Conservation (phyloP, 805 yeast species). For the Candida parachauliodes region DNA sequence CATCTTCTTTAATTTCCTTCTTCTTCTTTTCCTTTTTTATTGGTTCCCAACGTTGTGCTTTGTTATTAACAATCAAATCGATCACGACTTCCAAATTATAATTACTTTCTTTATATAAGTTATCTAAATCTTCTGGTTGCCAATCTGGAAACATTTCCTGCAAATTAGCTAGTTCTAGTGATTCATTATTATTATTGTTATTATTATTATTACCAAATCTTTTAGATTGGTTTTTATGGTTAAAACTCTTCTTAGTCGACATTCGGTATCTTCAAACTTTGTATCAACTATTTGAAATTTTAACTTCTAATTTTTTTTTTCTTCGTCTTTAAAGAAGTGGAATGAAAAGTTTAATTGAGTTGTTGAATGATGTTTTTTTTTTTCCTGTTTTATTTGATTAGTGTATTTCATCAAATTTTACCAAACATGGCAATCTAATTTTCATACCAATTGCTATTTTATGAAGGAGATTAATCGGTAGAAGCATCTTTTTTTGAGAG, state of each 20-base stretch:
- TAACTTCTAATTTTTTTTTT: neutral
- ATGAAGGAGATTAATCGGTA: too few species aligned
- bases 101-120: conserved; percentile 69
- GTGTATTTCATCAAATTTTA: too few species aligned
- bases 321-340: neutral
- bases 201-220: conserved; percentile 27
- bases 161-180: conserved; percentile 49
- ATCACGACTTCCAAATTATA: conserved; percentile 76
- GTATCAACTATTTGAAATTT: conserved; percentile 3
- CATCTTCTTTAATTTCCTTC: conserved; percentile 22
- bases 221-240: conserved; percentile 46
- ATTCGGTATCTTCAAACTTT: neutral
- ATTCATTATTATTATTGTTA: conserved; percentile 3
- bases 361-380: conserved; percentile 3
- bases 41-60: conserved; percentile 91
- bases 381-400: neutral
- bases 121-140: conserved; percentile 78
- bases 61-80: conserved; percentile 85
- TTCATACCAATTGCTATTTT: too few species aligned
- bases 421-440: too few species aligned
- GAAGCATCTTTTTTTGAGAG: too few species aligned
- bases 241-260: conserved; percentile 3
- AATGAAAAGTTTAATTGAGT: neutral
- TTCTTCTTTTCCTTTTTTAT: conserved; percentile 68
- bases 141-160: conserved; percentile 92